Evolutionary conservation across 2,329 filamentous ascomycete species (phyloP), one percentile per base, ranked within the genome.

Genomic region (Hypoxylon rubiginosum): DNA sequence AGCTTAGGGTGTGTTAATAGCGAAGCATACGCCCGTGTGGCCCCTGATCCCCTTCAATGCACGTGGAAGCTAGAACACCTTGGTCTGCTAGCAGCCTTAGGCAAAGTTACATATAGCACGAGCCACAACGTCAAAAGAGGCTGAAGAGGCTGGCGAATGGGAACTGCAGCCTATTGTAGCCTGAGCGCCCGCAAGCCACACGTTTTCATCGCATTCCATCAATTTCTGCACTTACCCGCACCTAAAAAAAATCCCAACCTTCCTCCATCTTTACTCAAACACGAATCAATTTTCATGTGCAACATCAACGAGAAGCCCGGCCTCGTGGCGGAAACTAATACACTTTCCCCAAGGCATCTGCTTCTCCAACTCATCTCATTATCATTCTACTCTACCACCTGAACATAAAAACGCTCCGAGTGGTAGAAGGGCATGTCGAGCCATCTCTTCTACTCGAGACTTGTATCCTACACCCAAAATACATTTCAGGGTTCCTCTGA

Each of bases 391-490:
- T 50, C 49, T 50, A 30, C 17, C 15, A 10, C 21, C 19, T 52
- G 11, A 51, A 21, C 45, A 17, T 34, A 39, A 17, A 34, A 39
- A 50, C 49, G 36, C 48, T 45, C 19, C 26, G 43, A 28, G 34
- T n/a, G 36, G 45, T 32, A 51, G 43, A 45, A 59, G 65, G 68
- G 66, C 64, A 73, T 73, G 73, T 71, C 68, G 63, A 66, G 51
- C 46, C 60, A 63, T 48, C 49, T 32, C 15, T 55, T 50, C 51
- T 63, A 49, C 68, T 72, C 41, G 67, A 72, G 60, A 62, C 68
- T 53, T 58, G 68, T 59, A 68, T 71, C 64, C 68, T 68, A 26
- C 66, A 69, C 65, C 58, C 66, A 52, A 57, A 63, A 28, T 56
- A 66, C 43, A 57, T 70, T 30, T 58, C 62, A 8, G 70, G 71